Conservation (phyloP, 192 early-diverging fungal species). For the Gryganskiella cystojenkinii region DNA sequence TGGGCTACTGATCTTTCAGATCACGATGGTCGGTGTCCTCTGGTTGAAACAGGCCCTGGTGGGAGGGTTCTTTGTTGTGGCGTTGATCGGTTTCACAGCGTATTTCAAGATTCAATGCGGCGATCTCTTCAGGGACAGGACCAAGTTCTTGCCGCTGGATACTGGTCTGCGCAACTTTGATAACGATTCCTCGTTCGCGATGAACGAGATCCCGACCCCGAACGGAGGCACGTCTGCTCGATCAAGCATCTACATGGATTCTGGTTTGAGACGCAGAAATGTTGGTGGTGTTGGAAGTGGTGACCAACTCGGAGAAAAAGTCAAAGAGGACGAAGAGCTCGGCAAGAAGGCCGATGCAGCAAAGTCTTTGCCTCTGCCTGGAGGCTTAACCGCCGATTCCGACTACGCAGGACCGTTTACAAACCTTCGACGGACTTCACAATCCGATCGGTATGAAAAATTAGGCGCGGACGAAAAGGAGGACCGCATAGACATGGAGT, state of each 20-base stretch:
- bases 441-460: conserved; percentile 26
- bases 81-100: conserved; percentile 56
- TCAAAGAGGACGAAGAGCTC: no score
- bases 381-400: no score
- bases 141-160: conserved; percentile 57
- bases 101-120: conserved; percentile 59
- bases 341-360: not conserved
- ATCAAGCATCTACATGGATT: conserved; percentile 1
- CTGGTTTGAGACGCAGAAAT: conserved; percentile 10
- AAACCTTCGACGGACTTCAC: not conserved
- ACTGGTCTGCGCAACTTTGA: conserved; percentile 43
- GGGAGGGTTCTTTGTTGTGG: conserved; percentile 52
- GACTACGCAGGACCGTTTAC: no score
- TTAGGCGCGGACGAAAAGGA: not conserved
- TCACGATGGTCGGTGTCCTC: conserved; percentile 66
- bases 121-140: conserved; percentile 56
- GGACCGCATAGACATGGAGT: not conserved
- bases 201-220: conserved; percentile 1
- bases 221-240: not conserved
- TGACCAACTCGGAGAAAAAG: no score
- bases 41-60: conserved; percentile 60
- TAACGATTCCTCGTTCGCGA: conserved; percentile 13
- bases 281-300: not conserved
- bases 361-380: not conserved
- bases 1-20: conserved; percentile 67